Evolutionary conservation across 257 asterid species (phyloP).

Genomic region (Solanum dulcamara): DNA sequence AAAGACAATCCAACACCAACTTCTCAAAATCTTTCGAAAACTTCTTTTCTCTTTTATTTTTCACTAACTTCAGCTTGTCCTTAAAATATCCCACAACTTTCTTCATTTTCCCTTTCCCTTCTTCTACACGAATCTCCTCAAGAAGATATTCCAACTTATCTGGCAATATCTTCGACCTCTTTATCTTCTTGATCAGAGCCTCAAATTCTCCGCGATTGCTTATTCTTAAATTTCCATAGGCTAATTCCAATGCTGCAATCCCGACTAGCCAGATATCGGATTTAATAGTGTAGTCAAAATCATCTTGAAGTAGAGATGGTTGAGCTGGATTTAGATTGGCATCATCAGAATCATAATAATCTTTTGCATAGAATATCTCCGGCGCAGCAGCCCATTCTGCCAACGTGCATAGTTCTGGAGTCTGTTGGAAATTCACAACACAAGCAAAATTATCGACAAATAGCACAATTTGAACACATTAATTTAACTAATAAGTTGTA

Average conservation of each 20-base stretch:
- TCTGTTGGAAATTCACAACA: neutral
- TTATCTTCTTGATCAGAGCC: neutral
- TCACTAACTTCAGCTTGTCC: neutral
- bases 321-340: neutral
- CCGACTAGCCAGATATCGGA: conserved; percentile 1
- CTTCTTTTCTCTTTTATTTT: neutral
- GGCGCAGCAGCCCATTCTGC: neutral
- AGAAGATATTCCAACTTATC: neutral
- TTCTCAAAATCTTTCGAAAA: neutral
- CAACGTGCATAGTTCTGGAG: neutral
- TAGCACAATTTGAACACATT: neutral
- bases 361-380: neutral
- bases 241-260: neutral
- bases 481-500: neutral
- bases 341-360: neutral
- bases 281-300: neutral
- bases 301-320: neutral
- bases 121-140: neutral
- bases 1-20: neutral
- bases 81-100: neutral
- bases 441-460: too few species aligned
- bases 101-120: neutral
- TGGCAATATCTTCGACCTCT: neutral
- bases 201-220: neutral
- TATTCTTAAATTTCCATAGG: neutral